Conservation (phyloP, 176 grass and related monocot species). For the Bothriochloa decipiens region DNA sequence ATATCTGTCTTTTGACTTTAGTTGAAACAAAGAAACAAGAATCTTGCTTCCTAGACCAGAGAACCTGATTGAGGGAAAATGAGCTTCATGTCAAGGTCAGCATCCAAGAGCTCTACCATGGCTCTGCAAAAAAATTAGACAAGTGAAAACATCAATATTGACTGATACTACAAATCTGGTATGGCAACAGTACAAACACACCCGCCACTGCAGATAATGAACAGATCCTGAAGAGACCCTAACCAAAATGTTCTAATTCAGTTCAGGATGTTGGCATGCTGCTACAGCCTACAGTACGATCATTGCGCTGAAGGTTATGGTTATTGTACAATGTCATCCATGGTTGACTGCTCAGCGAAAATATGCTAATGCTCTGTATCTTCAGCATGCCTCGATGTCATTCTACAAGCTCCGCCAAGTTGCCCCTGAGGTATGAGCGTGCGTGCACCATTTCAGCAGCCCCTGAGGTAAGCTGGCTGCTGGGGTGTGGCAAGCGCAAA, state of each 20-base stretch:
- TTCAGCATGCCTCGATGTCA: too few relatives aligned
- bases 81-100: background rate
- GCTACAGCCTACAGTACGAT: too few relatives aligned
- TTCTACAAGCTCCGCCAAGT: too few relatives aligned
- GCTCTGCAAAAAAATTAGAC: background rate
- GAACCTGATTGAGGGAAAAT: background rate
- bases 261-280: background rate
- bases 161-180: background rate
- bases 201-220: background rate
- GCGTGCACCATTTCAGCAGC: too few relatives aligned
- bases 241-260: background rate
- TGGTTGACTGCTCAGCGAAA: background rate
- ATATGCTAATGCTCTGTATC: too few relatives aligned
- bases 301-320: too few relatives aligned
- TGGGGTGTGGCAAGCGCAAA: background rate
- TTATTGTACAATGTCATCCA: too few relatives aligned
- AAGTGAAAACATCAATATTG: background rate
- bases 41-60: background rate
- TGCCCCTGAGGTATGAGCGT: background rate
- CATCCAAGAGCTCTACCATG: background rate
- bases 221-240: background rate
- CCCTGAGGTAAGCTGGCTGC: constrained; percentile 28
- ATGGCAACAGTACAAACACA: background rate
- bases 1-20: too few relatives aligned
- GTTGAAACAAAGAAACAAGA: background rate